A percentile compares a stretch with the other conserved stretches of the same genome.
Evolutionary conservation across 1,139 yeast genomes (phyloP).

Genomic region (Diutina catenulata): DNA sequence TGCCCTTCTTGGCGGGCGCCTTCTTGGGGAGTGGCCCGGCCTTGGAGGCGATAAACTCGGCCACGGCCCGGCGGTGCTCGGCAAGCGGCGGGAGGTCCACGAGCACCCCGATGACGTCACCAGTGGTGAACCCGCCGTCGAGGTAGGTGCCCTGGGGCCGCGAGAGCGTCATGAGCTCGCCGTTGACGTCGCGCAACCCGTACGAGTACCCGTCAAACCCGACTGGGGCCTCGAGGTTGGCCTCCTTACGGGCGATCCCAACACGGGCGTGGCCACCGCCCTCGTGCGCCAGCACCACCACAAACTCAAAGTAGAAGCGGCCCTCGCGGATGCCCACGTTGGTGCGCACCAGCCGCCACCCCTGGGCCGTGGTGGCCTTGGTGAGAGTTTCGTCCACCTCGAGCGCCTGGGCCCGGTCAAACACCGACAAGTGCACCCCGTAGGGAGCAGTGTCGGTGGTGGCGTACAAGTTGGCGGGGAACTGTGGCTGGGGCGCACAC

Average conservation of each 20-base stretch:
- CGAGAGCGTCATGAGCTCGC: slow-evolving; percentile 68
- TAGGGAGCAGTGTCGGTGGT: slow-evolving; percentile 69
- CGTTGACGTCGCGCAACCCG: slow-evolving; percentile 74
- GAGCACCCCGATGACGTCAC: slow-evolving; percentile 76
- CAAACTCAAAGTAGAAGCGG: slow-evolving; percentile 65
- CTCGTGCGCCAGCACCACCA: slow-evolving; percentile 37
- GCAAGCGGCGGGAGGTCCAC: slow-evolving; percentile 53
- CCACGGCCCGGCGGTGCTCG: slow-evolving; percentile 20
- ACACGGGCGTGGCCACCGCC: slow-evolving; percentile 54
- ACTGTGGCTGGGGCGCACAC: slow-evolving; percentile 59
- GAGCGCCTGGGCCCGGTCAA: slow-evolving; percentile 61
- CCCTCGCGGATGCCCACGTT: slow-evolving; percentile 77
- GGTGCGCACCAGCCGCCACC: slow-evolving; percentile 75
- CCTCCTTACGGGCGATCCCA: slow-evolving; percentile 78
- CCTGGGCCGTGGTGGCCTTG: slow-evolving; percentile 44
- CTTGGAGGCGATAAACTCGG: neutral
- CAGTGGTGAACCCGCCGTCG: slow-evolving; percentile 43
- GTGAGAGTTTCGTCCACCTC: slow-evolving; percentile 31
- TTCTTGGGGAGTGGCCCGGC: slow-evolving; percentile 10
- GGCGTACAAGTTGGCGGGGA: slow-evolving; percentile 52
- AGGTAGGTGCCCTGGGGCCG: slow-evolving; percentile 47
- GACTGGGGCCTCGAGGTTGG: slow-evolving; percentile 86
- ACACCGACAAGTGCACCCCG: slow-evolving; percentile 48
- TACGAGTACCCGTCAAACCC: slow-evolving; percentile 94
- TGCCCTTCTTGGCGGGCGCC: slow-evolving; percentile 10